Evolutionary conservation across 768 basidiomycete genomes (phyloP), one percentile per base, ranked within the genome.

Genomic region (Tricholoma terreum): DNA sequence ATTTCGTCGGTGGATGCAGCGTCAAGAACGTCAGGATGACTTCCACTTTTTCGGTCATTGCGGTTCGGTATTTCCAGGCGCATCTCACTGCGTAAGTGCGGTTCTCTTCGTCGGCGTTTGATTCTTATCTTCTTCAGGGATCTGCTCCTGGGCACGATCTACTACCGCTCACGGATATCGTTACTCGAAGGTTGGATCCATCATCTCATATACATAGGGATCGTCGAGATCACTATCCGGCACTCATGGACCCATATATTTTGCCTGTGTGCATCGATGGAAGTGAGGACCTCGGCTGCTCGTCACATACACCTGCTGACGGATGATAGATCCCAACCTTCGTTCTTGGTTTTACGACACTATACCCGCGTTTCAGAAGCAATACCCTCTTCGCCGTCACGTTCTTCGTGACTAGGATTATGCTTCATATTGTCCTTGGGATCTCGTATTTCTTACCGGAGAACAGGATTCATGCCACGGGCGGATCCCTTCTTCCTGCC

Each of bases 101-200:
- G 40, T 19, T 12, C 3, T 15, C 4, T 4, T 17, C 45, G 22
- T 21, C 45, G 19, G 35, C n/a, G 24, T 30, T 24, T 19, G 15
- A 52, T 57, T 74, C 73, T 11, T 71, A 77, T 55, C 69, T 84
- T 12, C 83, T 84, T 63, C 76, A 77, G 38, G 77, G 78, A n/a
- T 69, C 74, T 2, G 68, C 71, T 35, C 43, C 50, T 0, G 40
- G 50, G 3, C 58, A 69, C 2, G 49, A 63, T 79, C 80, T 1
- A 66, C 69, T 0, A 54, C 76, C 52, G 70, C 40, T 49, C 45
- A 19, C 17, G 50, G n/a, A 58, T 82, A 52, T 80, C 78, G 12
- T 46, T 81, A 2, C 63, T 81, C 31, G 80, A 79, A 19, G 82
- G 83, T 5, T 84, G 83, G 83, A 69, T 81, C 17, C 79, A 81